A percentile compares a stretch with the other conserved stretches of the same genome.
phyloP scores from a whole-genome alignment of 768 basidiomycete genomes.

The Fibroporia radiculosa region DNA sequence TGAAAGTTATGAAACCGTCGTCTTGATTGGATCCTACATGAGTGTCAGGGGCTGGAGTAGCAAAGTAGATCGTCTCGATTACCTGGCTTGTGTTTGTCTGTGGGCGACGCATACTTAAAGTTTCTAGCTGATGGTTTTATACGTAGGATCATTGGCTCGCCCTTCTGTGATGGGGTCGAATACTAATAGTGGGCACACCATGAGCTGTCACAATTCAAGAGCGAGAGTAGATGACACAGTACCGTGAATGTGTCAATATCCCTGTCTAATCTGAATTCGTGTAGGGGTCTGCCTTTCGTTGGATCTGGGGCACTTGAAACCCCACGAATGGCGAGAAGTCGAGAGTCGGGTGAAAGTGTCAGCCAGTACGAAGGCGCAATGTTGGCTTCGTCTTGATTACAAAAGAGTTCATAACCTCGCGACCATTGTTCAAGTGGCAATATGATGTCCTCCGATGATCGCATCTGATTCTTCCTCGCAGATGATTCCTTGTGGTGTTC shows the following conservation, averaged over 20 bases:
- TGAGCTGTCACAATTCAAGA: neutral
- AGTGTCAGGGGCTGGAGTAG: too few relatives aligned
- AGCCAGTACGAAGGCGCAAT: conserved; percentile 2
- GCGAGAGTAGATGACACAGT: neutral
- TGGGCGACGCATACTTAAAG: neutral
- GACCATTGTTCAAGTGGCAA: conserved; percentile 6
- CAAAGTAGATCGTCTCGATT: neutral
- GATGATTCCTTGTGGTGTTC: too few relatives aligned
- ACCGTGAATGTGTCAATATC: conserved; percentile 2
- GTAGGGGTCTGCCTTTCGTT: neutral
- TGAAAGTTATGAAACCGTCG: conserved; percentile 7
- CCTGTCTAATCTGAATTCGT: neutral
- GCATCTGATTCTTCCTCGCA: too few relatives aligned
- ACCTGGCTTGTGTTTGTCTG: neutral
- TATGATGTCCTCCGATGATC: too few relatives aligned
- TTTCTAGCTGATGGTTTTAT: neutral
- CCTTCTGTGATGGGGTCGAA: neutral
- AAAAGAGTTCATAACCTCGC: conserved; percentile 3
- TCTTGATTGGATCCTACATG: conserved; percentile 1
- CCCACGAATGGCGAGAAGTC: neutral
- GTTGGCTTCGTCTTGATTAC: neutral
- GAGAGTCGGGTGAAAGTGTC: neutral
- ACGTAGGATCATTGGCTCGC: neutral
- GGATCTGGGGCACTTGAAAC: neutral
- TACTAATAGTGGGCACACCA: neutral